Percentiles rank a stretch among this genome's conserved stretches.
Evolutionary conservation across 1,284 basidiomycete genomes (phyloP).

Genomic region (Volvariella volvacea): DNA sequence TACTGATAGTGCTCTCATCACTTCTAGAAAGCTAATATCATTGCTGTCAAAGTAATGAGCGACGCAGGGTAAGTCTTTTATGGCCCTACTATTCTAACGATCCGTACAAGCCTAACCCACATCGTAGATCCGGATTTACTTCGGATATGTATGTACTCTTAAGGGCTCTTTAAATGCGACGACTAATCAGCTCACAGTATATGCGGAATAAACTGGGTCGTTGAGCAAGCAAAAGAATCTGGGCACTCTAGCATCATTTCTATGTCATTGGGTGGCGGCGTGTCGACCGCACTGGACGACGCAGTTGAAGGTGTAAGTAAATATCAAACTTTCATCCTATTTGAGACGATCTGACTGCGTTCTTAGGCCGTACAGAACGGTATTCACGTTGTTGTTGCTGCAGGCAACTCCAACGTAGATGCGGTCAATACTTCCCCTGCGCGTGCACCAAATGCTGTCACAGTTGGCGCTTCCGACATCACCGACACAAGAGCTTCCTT

Average conservation of each 20-base stretch:
- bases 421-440: constrained; percentile 36
- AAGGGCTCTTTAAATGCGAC: neutral
- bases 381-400: constrained; percentile 1
- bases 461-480: constrained; percentile 71
- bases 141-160: neutral
- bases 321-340: neutral
- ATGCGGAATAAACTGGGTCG: neutral
- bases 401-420: neutral
- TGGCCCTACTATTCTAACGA: neutral
- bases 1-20: neutral
- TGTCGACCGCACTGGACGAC: neutral
- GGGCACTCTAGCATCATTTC: neutral
- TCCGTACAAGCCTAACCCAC: neutral
- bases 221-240: neutral
- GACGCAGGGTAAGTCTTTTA: neutral
- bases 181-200: neutral
- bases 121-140: neutral
- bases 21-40: neutral
- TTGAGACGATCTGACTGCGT: neutral
- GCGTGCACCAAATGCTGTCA: constrained; percentile 58
- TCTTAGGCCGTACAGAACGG: neutral
- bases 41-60: constrained; percentile 1
- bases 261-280: neutral
- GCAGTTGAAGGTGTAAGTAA: neutral
- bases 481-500: constrained; percentile 73